Conservation (phyloP, 192 early-diverging fungal species). For the Coemansia erecta region DNA sequence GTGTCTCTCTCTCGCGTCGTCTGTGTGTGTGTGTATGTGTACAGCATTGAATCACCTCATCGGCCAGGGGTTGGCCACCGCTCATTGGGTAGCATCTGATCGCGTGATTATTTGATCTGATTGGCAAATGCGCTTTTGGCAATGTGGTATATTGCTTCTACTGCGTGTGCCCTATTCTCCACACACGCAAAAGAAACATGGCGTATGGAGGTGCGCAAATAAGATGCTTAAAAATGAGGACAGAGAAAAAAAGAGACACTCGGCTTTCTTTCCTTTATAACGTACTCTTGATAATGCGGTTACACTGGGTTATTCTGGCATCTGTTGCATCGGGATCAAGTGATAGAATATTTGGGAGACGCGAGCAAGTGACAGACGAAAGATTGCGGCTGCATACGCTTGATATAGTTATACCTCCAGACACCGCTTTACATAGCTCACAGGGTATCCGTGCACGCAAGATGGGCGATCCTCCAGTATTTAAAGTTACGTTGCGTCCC, state of each 20-base stretch:
- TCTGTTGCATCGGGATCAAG: no score
- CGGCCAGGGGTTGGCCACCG: no score
- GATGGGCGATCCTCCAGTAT: constrained; percentile 40
- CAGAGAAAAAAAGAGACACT: background rate
- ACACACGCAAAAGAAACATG: background rate
- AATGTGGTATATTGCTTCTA: no score
- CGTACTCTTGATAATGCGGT: background rate
- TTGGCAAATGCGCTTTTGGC: no score
- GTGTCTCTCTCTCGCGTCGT: no score
- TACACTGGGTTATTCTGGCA: no score
- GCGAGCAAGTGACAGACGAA: constrained; percentile 18
- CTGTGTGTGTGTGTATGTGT: no score
- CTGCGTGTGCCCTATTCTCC: no score
- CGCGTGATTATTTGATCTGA: no score
- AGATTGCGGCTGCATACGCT: constrained; percentile 25
- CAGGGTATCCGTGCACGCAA: constrained; percentile 24
- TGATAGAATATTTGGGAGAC: background rate
- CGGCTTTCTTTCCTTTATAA: background rate
- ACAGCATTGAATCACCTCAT: no score
- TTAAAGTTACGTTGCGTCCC: constrained; percentile 19
- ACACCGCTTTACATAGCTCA: background rate
- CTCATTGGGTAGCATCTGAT: no score
- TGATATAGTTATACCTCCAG: constrained; percentile 10
- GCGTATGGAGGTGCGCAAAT: background rate
- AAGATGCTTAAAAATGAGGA: background rate